Evolutionary conservation across 1,139 yeast genomes (phyloP).

Genomic region (Saccharomyces hybrid): DNA sequence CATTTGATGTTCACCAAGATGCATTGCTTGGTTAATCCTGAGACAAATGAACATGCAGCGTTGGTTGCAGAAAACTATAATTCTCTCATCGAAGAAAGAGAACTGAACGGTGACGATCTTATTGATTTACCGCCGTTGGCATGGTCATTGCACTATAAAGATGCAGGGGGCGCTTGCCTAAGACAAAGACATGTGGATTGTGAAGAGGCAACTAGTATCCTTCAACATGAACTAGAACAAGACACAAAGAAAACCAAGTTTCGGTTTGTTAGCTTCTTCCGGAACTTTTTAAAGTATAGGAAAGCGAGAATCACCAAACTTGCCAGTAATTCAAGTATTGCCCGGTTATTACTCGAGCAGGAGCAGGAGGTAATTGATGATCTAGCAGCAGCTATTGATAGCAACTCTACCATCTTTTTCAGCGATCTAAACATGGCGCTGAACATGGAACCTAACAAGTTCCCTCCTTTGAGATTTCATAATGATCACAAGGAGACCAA

Average conservation of each 20-base stretch:
- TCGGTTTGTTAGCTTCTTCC: not conserved
- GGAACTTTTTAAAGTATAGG: not conserved
- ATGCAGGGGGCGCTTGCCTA: conserved; percentile 1
- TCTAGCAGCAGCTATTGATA: not conserved
- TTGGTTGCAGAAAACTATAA: conserved; percentile 2
- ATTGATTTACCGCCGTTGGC: conserved; percentile 16
- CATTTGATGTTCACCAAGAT: not conserved
- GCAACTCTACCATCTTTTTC: not conserved
- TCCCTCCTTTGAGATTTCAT: not conserved
- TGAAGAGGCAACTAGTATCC: not conserved
- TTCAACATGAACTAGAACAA: not conserved
- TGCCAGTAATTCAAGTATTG: not conserved
- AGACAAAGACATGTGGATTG: not conserved
- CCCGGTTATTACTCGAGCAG: not conserved
- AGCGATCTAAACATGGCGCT: not conserved
- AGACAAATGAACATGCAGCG: conserved; percentile 1
- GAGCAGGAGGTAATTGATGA: not conserved
- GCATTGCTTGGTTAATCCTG: not conserved
- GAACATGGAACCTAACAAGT: not conserved
- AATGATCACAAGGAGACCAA: not conserved
- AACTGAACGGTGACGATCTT: conserved; percentile 9
- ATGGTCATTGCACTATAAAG: conserved; percentile 9
- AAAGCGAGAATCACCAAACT: not conserved
- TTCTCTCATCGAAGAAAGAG: conserved; percentile 4
- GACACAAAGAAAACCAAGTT: not conserved